These are phyloP conservation scores for Tephrocybe sp. DNA, from an alignment of 768 basidiomycete genomes.

Conservation along the genomic window DNA sequence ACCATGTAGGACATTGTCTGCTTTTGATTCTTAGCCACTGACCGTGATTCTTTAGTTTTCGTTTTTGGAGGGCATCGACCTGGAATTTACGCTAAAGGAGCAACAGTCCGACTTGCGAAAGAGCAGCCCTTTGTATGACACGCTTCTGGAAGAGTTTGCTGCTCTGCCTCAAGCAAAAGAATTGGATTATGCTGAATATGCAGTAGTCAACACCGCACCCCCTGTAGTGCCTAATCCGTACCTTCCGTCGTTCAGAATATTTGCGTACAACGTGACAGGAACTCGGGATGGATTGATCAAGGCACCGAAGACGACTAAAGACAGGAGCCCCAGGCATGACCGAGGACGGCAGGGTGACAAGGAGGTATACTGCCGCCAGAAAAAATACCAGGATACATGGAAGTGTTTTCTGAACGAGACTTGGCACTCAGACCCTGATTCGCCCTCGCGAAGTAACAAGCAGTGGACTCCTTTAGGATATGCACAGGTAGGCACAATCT, in stretches of 20 bases:
- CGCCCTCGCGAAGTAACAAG: constrained; percentile 72
- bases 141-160: constrained; percentile 64
- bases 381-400: constrained; percentile 58
- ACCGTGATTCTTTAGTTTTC: constrained; percentile 43
- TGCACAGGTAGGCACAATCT: constrained; percentile 64
- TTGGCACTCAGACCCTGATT: constrained; percentile 60
- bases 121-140: constrained; percentile 46
- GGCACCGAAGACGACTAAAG: constrained; percentile 34
- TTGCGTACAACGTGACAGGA: constrained; percentile 74
- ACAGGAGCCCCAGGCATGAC: constrained; percentile 43
- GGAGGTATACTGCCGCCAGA: constrained; percentile 45
- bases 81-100: constrained; percentile 40
- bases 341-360: constrained; percentile 48
- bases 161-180: constrained; percentile 56
- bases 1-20: constrained; percentile 51
- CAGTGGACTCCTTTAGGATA: constrained; percentile 79
- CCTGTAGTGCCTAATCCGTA: constrained; percentile 88
- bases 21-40: constrained; percentile 1
- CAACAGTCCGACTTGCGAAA: constrained; percentile 5
- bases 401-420: constrained; percentile 59
- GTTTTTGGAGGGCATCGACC: constrained; percentile 54
- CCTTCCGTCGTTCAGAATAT: constrained; percentile 78
- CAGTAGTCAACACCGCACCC: constrained; percentile 78
- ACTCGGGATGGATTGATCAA: constrained; percentile 16
- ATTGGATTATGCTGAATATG: constrained; percentile 63